Evolutionary conservation across 192 early-diverging fungal genomes (phyloP), one percentile per base, ranked within the genome.

Genomic region (Dimargaris xerosporica): DNA sequence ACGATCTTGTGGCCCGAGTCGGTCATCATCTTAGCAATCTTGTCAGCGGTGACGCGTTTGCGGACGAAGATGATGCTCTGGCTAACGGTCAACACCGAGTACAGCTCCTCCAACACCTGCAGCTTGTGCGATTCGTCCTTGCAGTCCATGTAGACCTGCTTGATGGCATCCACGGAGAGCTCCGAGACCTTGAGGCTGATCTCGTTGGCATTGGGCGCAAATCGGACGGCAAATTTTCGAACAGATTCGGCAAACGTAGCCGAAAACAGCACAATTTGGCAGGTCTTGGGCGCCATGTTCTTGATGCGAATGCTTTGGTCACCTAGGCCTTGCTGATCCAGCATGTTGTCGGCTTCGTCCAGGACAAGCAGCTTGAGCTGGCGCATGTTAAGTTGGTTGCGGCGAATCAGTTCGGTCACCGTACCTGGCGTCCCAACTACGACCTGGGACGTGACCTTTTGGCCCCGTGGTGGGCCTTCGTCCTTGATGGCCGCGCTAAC

Each of bases 261-360:
- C 19, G 93, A 96, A 73, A 98, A 98, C 51, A 96, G 71, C 12
- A 95, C 85, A 59, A 91, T 78, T 69, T 98, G 96, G 67, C 84
- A 84, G 11, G 70, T 64, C 30, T 63, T 76, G 39, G 87, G 87
- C 73, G 94, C 79, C 48, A 73, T 41, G 61, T 82, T 87, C 70
- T 90, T 90, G 66, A 96, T 78, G 28, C 82, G 79, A 42, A 91
- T 68, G 67, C 85, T 89, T 66, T 95, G 93, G 66, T 94, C 93
- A 0, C 85, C 90, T 34, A 96, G 75, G 23, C 82, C 77, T 64
- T 83, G 82, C 77, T 83, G 72, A 72, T 94, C 91, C 63, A 96
- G 69, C 96, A 96, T 95, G 66, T 91, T 95, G 68, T 98, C 96
- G n/a, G 96, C 96, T 72, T 98, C 96, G 65, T 98, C 96, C 64